Evolutionary conservation across 441 rosid genomes (phyloP).

Genomic region (Daphne laureola): DNA sequence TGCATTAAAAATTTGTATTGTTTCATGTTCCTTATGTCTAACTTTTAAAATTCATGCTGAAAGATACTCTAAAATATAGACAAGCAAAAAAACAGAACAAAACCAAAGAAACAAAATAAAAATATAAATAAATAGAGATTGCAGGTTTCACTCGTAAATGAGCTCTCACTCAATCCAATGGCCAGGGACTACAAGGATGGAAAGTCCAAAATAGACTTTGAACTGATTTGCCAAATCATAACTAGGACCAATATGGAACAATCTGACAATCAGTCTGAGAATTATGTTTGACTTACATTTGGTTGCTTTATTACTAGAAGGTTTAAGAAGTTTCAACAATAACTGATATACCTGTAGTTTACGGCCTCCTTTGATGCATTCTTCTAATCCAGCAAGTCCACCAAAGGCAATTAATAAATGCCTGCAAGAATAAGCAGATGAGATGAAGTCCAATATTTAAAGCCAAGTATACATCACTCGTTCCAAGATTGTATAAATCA

Average conservation of each 20-base stretch:
- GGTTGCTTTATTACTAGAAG: neutral
- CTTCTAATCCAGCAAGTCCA: constrained; percentile 96
- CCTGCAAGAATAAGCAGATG: constrained; percentile 25
- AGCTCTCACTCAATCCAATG: neutral
- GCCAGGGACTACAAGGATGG: neutral
- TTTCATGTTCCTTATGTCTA: too few relatives aligned
- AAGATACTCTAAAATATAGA: too few relatives aligned
- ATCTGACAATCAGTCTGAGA: too few relatives aligned
- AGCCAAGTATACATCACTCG: neutral
- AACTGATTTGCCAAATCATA: neutral
- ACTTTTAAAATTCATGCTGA: too few relatives aligned
- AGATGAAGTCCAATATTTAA: neutral
- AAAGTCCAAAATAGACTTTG: neutral
- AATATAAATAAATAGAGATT: too few relatives aligned
- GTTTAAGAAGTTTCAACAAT: neutral
- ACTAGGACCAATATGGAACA: too few relatives aligned
- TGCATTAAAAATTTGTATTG: too few relatives aligned
- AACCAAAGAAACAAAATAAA: too few relatives aligned
- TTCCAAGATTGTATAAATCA: constrained; percentile 13
- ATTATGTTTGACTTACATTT: too few relatives aligned
- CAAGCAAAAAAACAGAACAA: too few relatives aligned
- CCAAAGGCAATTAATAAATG: constrained; percentile 95
- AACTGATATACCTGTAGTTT: constrained; percentile 44
- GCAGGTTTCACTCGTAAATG: too few relatives aligned
- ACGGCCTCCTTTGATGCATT: constrained; percentile 69